Conservation (phyloP, 495 filamentous ascomycete genomes). For the Parmelia sp. region DNA sequence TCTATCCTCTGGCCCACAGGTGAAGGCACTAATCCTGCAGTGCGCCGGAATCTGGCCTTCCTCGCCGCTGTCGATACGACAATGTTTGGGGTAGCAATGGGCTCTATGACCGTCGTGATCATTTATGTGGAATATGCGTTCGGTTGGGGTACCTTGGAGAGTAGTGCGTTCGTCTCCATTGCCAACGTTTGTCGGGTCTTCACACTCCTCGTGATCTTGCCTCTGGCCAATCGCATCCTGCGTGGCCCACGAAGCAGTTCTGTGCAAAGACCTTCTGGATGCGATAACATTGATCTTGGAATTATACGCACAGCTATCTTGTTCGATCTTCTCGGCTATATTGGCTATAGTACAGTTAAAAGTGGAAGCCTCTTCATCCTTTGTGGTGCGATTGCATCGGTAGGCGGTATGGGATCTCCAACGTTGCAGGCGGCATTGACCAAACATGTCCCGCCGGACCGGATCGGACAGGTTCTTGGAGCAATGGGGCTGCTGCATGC, state of each 20-base stretch:
- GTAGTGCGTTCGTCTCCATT: conserved; percentile 67
- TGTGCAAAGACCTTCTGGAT: conserved; percentile 55
- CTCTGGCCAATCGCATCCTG: conserved; percentile 61
- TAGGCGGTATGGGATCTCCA: conserved; percentile 80
- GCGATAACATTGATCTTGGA: conserved; percentile 67
- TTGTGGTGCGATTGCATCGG: conserved; percentile 61
- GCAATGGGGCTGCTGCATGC: conserved; percentile 83
- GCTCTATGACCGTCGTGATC: conserved; percentile 67
- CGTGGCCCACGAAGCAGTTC: conserved; percentile 42
- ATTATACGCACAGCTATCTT: conserved; percentile 70
- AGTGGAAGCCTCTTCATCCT: conserved; percentile 51
- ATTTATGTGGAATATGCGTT: conserved; percentile 76
- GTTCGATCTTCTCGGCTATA: conserved; percentile 69
- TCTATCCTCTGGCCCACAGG: conserved; percentile 70
- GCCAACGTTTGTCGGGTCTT: conserved; percentile 68
- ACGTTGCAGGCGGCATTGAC: conserved; percentile 76
- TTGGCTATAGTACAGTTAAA: conserved; percentile 62
- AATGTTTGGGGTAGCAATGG: conserved; percentile 75
- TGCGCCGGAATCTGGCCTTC: conserved; percentile 73
- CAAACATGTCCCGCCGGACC: conserved; percentile 80
- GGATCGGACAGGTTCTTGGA: conserved; percentile 77
- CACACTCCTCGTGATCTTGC: conserved; percentile 67
- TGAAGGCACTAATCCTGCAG: conserved; percentile 47
- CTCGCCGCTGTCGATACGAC: conserved; percentile 73
- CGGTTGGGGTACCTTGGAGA: conserved; percentile 71